Base-by-base conservation (phyloP, 1,284 basidiomycete genomes). In the Tetrapyrgos nigripes region DNA sequence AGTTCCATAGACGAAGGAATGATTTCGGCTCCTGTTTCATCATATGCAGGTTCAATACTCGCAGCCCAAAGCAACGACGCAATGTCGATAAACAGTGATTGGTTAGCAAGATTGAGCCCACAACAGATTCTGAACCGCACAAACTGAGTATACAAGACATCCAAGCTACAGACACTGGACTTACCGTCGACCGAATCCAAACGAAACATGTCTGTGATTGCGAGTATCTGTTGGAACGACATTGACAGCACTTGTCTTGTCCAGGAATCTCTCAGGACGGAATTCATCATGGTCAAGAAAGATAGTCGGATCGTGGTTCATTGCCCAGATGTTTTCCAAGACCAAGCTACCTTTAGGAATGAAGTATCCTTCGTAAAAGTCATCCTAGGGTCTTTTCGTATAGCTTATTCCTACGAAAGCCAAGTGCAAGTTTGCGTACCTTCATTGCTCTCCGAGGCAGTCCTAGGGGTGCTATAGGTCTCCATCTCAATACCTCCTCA, bases 51-150 rank as follows among this genome's bases (percentile, higher is more conserved):
- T 28, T 47, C 35, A 24, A 77, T 73, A 23, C 67, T 66, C 66
- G 74, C 74, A 3, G 75, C 68, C 70, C 73, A 74, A 10, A 75
- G 64, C 0, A 72, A 54, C 8, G 68, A 59, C 14, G 73, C 72
- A 3, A 71, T 72, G 58, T 70, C 73, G 57, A 77, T 72, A 62
- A 71, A 75, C n/a, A 76, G 49, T 3, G 72, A 73, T 31, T 72
- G 67, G 37, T 53, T 68, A 1, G 75, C 75, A 3, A 76, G 64
- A 53, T 72, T 68, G 49, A 68, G 61, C 2, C 75, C 75, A 0
- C 69, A 68, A 53, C 75, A 76, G 1, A 76, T 69, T 23, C 72
- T 73, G 26, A 4, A 46, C 14, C 26, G 24, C 9, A 35, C 8
- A n/a, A n/a, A 40, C 13, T 33, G 8, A 40, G 5, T 9, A 11